A percentile compares a stretch with the other conserved stretches of the same genome.
These are phyloP conservation scores for Corylus americana DNA, from an alignment of 306 rosid genomes.

Conservation along the genomic window DNA sequence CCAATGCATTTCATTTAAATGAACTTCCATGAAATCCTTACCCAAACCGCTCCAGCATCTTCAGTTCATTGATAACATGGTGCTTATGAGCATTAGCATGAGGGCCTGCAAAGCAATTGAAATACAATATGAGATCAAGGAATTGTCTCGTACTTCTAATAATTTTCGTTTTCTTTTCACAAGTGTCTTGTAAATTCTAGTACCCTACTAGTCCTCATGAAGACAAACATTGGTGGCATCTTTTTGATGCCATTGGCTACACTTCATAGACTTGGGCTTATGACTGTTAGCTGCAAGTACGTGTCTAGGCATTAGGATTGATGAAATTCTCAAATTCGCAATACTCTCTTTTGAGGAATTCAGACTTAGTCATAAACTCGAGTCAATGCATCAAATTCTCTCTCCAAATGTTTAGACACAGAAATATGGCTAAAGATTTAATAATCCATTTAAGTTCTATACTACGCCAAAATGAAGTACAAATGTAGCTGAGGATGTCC, in stretches of 20 bases:
- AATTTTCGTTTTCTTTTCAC: background rate
- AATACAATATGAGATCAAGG: constrained; percentile 10
- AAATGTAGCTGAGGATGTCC: background rate
- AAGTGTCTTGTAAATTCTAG: background rate
- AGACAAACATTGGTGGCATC: background rate
- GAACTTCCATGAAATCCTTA: constrained; percentile 28
- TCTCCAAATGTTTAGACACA: background rate
- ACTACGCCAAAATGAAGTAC: background rate
- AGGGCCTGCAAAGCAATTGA: constrained; percentile 55
- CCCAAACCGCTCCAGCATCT: constrained; percentile 81
- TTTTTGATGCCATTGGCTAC: constrained; percentile 1
- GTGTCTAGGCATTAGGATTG: background rate
- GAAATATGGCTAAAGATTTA: background rate
- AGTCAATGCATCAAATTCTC: background rate
- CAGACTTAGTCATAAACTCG: no score
- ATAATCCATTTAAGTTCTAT: background rate
- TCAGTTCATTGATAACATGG: constrained; percentile 61
- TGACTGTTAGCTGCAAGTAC: background rate
- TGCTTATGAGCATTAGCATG: constrained; percentile 58
- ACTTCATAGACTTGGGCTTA: background rate
- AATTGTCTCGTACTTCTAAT: background rate
- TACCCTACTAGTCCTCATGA: background rate
- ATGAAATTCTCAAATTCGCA: no score
- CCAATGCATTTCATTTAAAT: background rate
- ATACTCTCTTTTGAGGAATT: no score